Evolutionary conservation across 192 early-diverging fungal genomes (phyloP).

Genomic region (Diversispora epigaea): DNA sequence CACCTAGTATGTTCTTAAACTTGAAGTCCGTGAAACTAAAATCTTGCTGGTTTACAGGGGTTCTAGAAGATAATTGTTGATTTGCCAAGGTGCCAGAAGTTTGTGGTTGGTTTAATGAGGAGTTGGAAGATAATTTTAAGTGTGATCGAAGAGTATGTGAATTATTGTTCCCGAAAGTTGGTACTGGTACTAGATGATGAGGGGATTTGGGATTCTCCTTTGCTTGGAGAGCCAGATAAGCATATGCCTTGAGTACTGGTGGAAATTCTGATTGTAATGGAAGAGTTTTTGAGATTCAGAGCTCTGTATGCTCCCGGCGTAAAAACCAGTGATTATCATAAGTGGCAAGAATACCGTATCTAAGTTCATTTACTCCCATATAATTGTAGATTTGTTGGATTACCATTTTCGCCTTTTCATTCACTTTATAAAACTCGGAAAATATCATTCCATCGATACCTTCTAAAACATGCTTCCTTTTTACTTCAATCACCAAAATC

Average conservation of each 20-base stretch:
- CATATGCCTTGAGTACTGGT: slow-evolving; percentile 20
- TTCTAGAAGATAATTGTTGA: too few relatives aligned
- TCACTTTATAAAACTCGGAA: slow-evolving; percentile 17
- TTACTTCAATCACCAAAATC: slow-evolving; percentile 23
- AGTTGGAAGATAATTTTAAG: slow-evolving; percentile 16
- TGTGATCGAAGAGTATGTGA: background rate
- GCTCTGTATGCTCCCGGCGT: slow-evolving; percentile 4
- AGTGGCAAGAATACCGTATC: slow-evolving; percentile 14
- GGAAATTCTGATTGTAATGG: slow-evolving; percentile 19
- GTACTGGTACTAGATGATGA: slow-evolving; percentile 17
- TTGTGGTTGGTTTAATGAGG: background rate
- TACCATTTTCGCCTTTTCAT: slow-evolving; percentile 20
- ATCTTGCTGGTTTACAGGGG: too few relatives aligned
- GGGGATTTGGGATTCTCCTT: background rate
- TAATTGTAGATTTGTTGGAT: slow-evolving; percentile 30
- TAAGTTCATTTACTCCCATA: slow-evolving; percentile 11
- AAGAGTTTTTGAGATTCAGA: slow-evolving; percentile 27
- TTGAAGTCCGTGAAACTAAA: too few relatives aligned
- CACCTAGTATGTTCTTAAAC: too few relatives aligned
- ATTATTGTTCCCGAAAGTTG: slow-evolving; percentile 12
- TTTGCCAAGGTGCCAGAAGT: too few relatives aligned
- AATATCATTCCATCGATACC: background rate
- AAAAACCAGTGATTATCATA: slow-evolving; percentile 27
- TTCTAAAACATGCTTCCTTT: slow-evolving; percentile 23
- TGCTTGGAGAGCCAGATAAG: slow-evolving; percentile 9